phyloP scores from a whole-genome alignment of 2,329 filamentous ascomycete genomes.

The Amylocarpus encephaloides region DNA sequence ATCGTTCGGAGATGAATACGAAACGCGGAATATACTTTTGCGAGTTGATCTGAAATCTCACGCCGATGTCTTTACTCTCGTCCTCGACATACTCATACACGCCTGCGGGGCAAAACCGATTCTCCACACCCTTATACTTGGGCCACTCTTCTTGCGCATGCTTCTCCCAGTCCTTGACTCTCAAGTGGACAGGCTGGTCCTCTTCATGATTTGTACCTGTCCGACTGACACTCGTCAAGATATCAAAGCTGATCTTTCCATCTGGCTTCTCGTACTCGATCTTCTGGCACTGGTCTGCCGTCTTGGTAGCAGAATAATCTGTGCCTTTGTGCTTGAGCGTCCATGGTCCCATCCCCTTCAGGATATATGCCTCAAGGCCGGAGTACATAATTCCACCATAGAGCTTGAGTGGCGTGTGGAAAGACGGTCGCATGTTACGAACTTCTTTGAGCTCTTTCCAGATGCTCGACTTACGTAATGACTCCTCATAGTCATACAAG shows the following conservation, averaged over 20 bases:
- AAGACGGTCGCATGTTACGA: constrained; percentile 94
- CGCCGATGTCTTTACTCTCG: constrained; percentile 73
- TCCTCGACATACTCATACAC: constrained; percentile 99
- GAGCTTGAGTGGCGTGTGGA: constrained; percentile 79
- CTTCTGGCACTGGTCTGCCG: constrained; percentile 71
- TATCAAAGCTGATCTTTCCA: constrained; percentile 90
- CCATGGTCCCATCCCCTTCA: constrained; percentile 85
- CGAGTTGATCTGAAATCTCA: constrained; percentile 94
- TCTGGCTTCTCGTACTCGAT: constrained; percentile 98
- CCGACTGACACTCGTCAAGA: constrained; percentile 87
- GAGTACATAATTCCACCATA: constrained; percentile 91
- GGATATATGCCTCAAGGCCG: constrained; percentile 79
- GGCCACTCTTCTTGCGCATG: constrained; percentile 82
- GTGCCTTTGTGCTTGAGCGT: constrained; percentile 77
- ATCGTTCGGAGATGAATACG: neutral
- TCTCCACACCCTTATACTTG: constrained; percentile 85
- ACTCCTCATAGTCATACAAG: constrained; percentile 88
- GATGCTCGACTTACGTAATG: constrained; percentile 76
- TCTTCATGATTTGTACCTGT: constrained; percentile 98
- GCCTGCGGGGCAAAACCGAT: constrained; percentile 92
- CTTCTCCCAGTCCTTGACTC: constrained; percentile 91
- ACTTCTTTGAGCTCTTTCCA: constrained; percentile 94
- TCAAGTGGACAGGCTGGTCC: constrained; percentile 92
- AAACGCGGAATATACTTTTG: constrained; percentile 69
- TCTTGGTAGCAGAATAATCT: constrained; percentile 74